Evolutionary conservation across 208 protist genomes (phyloP), one percentile per base, ranked within the genome.

Genomic region (Leishmania guyanensis): DNA sequence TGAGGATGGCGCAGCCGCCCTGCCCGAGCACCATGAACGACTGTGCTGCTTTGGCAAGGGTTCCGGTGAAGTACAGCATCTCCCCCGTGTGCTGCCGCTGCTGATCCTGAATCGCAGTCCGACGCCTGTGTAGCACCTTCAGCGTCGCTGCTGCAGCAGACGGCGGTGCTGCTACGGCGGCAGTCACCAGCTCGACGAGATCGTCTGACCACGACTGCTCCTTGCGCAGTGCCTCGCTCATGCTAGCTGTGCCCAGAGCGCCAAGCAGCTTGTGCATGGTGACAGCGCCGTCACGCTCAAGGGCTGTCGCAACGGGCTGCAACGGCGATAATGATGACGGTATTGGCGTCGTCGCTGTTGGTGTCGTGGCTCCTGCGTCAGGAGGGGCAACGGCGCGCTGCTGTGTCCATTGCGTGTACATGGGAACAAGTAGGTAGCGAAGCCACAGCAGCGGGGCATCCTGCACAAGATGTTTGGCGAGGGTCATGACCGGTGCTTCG

Each of bases 391-490:
- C 50, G 5, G 72, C 53, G 75, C 76, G 76, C 43, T 71, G 78
- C 78, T 77, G 82, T 54, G 64, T 70, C 82, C 82, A 86, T 53
- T 82, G 82, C 1, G 53, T 62, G 78, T 80, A 86, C 82, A 86
- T 82, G 26, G 82, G 82, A 22, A 86, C 82, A 29, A 86, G 82
- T 5, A 86, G 56, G 43, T 66, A 79, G 16, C 74, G 77, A 64
- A 86, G 78, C 82, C 82, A 86, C 64, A 82, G 66, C 74, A 86
- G 75, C 29, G 82, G 82, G 10, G 82, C 82, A 36, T 86, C 82
- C 26, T 82, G 65, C 48, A 86, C 64, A 9, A 86, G 65, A 36
- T 86, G 71, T 2, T 29, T 17, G 54, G 78, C 82, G 64, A 86
- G 77, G 56, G 54, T 16, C 5, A 54, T 62, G 43, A 81, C 64